Percentiles rank a stretch among this genome's conserved stretches.
These are phyloP conservation scores for Acacia melanoxylon DNA, from an alignment of 306 rosid species.

Conservation along the genomic window DNA sequence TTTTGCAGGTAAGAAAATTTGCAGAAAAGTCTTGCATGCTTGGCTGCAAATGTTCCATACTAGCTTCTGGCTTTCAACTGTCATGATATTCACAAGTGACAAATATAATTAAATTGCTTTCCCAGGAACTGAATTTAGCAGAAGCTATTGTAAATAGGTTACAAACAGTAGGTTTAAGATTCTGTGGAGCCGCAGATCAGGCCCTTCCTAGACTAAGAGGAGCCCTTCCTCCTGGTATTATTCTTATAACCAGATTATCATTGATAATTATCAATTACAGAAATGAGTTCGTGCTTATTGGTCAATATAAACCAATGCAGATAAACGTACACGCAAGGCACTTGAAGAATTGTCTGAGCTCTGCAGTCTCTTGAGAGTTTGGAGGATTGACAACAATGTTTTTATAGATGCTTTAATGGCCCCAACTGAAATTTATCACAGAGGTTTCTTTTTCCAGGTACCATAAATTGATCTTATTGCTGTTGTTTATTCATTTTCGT, in stretches of 20 bases:
- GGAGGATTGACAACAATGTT: conserved; percentile 76
- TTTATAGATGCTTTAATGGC: conserved; percentile 82
- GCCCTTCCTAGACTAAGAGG: conserved; percentile 96
- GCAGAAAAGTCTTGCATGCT: conserved; percentile 5
- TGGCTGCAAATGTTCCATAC: conserved; percentile 23
- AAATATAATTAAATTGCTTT: conserved; percentile 24
- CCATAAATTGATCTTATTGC: conserved; percentile 20
- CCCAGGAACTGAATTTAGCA: conserved; percentile 77
- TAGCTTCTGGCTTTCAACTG: neutral
- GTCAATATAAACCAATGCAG: conserved; percentile 49
- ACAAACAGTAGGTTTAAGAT: conserved; percentile 87
- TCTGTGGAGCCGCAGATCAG: conserved; percentile 83
- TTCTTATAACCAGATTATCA: conserved; percentile 22
- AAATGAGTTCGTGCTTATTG: conserved; percentile 30
- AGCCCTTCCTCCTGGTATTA: conserved; percentile 77
- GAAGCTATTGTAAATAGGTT: conserved; percentile 91
- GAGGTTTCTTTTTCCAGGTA: conserved; percentile 93
- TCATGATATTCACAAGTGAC: neutral
- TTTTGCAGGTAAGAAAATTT: conserved; percentile 73
- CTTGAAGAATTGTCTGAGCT: conserved; percentile 91
- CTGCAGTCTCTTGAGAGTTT: conserved; percentile 69
- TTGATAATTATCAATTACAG: conserved; percentile 3
- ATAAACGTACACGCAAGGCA: conserved; percentile 76
- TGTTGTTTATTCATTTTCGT: neutral
- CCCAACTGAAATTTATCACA: conserved; percentile 86